Base-by-base conservation (phyloP, 2,329 filamentous ascomycete species). In the Geosmithia putterillii region DNA sequence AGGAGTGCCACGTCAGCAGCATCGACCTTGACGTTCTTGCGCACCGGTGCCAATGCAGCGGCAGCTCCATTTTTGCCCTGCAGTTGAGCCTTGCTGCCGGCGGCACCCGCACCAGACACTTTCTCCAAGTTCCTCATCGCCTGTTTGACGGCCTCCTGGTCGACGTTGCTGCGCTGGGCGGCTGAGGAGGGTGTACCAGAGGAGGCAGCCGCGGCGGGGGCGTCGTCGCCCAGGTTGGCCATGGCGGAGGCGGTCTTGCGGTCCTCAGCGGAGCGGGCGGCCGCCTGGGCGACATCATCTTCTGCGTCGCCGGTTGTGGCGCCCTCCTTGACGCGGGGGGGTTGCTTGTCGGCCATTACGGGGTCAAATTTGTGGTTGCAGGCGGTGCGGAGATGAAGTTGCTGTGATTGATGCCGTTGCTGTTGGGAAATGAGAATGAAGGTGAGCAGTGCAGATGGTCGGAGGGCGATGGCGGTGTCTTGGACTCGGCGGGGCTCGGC, bases 181-280 rank as follows among this genome's bases (percentile, higher is more conserved):
- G 38, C 12, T 18, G 28, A 18, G 6, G 45, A 41, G 2, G 34
- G n/a, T 20, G 15, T 25, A 22, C 34, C 34, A n/a, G 37, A 19
- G 38, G 38, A 40, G 28, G 58, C 54, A 38, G 70, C 65, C 23
- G 73, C 69, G 44, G 68, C 64, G 44, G 67, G 65, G 45, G 65
- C 67, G 34, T 62, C 58, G 38, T 66, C 59, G 57, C 86, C 83
- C 51, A 89, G 78, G 47, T 73, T 75, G 40, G 81, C 82, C 46
- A 88, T 75, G 23, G 83, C 84, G 7, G 79, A 80, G 36, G 81
- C 81, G 39, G 83, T 81, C 62, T 86, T 86, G 62, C 82, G 79
- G 64, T 86, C 83, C 62, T 87, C 83, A 55, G 83, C 82, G 37
- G 74, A 77, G 62, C 80, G 83, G 54, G 73, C 71, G 45, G 65